A percentile compares a stretch with the other conserved stretches of the same genome.
Evolutionary conservation across 108 stramenopile genomes (phyloP).

Genomic region (Stephanodiscus minutulus): DNA sequence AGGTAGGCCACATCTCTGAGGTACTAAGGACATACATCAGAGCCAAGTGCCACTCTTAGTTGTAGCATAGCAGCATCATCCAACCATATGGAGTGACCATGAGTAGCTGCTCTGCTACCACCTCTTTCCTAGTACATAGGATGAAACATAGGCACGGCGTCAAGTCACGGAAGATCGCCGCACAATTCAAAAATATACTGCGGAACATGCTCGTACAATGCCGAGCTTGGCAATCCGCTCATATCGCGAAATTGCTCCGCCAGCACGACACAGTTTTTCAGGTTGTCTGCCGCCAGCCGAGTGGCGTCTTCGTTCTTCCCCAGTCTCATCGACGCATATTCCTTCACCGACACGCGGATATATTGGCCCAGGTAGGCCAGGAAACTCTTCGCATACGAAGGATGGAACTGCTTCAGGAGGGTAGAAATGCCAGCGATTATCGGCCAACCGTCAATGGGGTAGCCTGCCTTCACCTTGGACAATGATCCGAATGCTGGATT

Average conservation of each 20-base stretch:
- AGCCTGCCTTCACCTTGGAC: slow-evolving; percentile 33
- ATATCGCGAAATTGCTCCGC: slow-evolving; percentile 49
- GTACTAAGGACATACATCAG: too few species aligned
- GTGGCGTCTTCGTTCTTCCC: slow-evolving; percentile 36
- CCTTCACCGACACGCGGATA: slow-evolving; percentile 46
- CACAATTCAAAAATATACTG: slow-evolving; percentile 59
- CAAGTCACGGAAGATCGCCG: slow-evolving; percentile 17
- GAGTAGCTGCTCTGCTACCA: too few species aligned
- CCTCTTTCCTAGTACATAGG: too few species aligned
- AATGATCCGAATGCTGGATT: slow-evolving; percentile 53
- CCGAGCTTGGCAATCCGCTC: slow-evolving; percentile 35
- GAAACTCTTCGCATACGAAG: slow-evolving; percentile 46
- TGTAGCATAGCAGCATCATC: too few species aligned
- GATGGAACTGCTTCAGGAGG: slow-evolving; percentile 64
- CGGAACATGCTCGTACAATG: slow-evolving; percentile 51
- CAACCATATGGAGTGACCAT: too few species aligned
- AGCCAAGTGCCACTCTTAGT: too few species aligned
- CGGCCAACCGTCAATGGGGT: slow-evolving; percentile 63
- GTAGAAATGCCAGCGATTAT: slow-evolving; percentile 55
- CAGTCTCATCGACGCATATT: slow-evolving; percentile 20
- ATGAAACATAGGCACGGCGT: too few species aligned
- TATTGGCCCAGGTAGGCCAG: slow-evolving; percentile 62
- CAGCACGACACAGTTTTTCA: slow-evolving; percentile 47
- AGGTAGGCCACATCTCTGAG: too few species aligned
- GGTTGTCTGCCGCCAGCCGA: slow-evolving; percentile 40